Evolutionary conservation across 495 filamentous ascomycete species (phyloP), one percentile per base, ranked within the genome.

Genomic region (Glonium stellatum): DNA sequence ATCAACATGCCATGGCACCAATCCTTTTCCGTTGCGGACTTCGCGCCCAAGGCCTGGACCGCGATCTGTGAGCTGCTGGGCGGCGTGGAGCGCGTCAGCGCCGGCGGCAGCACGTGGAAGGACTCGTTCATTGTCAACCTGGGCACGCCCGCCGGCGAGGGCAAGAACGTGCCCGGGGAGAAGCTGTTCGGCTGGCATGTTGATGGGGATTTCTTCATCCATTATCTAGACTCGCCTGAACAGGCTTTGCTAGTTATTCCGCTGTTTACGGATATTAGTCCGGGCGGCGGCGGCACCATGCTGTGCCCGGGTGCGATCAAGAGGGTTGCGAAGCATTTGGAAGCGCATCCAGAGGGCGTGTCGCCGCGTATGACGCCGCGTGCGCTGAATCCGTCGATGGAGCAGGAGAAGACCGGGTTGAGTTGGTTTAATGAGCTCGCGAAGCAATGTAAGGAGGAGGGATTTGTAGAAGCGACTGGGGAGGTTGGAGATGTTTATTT

Each of bases 51-150:
- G 56, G 86, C 82, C 13, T 89, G 86, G 86, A 71, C 76, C 2
- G 83, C 84, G 6, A 87, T 89, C 68, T 84, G 82, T 66, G 82
- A 87, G 70, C 79, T 89, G 10, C 80, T 86, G 62, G 86, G 85
- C 52, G 86, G 85, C 57, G 80, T 85, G 55, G 78, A 82, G 50
- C 79, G 81, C 19, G 69, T 88, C 13, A 67, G 71, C 10, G 74
- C 75, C 1, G 58, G 69, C n/a, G 79, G 76, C 42, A 76, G 75
- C 3, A 63, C 71, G 4, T 89, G 87, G 87, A 78, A 78, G 37
- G 87, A 90, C 73, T 79, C 78, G 13, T 76, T 88, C 34, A 89
- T 89, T 59, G 84, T 89, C 25, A 90, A 89, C 72, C 76, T 90
- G 15, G 87, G 87, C 22, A 83, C 79, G 6, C 69, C 77, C 0